Percentiles rank a stretch among this genome's conserved stretches.
Conservation (phyloP, 805 yeast genomes). For the Torulaspora gathmanii region DNA sequence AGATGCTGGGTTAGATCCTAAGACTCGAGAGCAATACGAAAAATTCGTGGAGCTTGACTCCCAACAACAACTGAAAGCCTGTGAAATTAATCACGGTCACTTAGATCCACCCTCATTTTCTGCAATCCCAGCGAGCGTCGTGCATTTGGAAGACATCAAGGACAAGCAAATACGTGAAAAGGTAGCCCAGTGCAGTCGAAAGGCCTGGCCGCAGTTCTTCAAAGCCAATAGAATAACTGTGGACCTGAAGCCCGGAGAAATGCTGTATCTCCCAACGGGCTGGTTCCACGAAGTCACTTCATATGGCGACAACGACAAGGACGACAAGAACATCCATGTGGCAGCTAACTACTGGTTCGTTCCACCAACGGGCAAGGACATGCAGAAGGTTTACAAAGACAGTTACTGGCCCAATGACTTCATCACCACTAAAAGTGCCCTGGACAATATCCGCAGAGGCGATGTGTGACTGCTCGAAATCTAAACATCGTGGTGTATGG, state of each 20-base stretch:
- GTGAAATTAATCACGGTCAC: slow-evolving; percentile 18
- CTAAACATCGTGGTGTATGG: slow-evolving; percentile 1
- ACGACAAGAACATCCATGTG: slow-evolving; percentile 41
- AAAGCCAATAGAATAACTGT: slow-evolving; percentile 42
- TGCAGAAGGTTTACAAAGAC: slow-evolving; percentile 37
- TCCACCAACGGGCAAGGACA: slow-evolving; percentile 47
- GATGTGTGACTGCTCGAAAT: slow-evolving; percentile 1
- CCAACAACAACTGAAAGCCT: slow-evolving; percentile 12
- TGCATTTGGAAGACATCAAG: slow-evolving; percentile 53
- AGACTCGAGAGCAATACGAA: slow-evolving; percentile 25
- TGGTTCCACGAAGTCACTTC: slow-evolving; percentile 83
- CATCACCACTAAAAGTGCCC: slow-evolving; percentile 39
- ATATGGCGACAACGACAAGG: slow-evolving; percentile 39
- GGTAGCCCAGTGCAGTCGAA: slow-evolving; percentile 38
- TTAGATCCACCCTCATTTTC: slow-evolving; percentile 69
- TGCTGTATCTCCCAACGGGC: slow-evolving; percentile 69
- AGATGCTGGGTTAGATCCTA: slow-evolving; percentile 18
- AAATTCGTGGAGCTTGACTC: slow-evolving; percentile 32
- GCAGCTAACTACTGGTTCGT: slow-evolving; percentile 74
- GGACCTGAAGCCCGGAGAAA: slow-evolving; percentile 55
- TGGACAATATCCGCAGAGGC: slow-evolving; percentile 16
- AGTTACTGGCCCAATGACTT: slow-evolving; percentile 53
- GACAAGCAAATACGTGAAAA: slow-evolving; percentile 27
- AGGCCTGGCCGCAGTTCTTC: slow-evolving; percentile 47
- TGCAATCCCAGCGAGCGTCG: slow-evolving; percentile 54